Conservation (phyloP, 1,139 yeast species). For the Kodamaea derodonti region DNA sequence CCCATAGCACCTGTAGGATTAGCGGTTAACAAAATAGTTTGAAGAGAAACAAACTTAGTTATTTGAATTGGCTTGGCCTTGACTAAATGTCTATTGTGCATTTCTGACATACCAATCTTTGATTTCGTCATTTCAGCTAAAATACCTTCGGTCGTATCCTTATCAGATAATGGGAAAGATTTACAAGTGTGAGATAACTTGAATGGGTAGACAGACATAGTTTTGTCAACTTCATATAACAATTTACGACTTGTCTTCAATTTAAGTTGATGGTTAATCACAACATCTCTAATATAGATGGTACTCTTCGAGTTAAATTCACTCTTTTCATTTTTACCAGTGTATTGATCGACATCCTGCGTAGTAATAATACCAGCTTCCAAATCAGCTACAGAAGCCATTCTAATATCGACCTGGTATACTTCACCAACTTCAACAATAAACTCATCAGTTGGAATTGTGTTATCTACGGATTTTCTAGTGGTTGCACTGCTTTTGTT, state of each 20-base stretch:
- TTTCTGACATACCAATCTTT: slow-evolving; percentile 78
- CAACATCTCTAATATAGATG: slow-evolving; percentile 80
- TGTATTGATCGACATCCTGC: slow-evolving; percentile 59
- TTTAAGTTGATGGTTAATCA: slow-evolving; percentile 71
- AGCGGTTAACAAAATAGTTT: slow-evolving; percentile 54
- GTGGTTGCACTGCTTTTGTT: slow-evolving; percentile 14
- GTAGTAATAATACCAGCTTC: slow-evolving; percentile 66
- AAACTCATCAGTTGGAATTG: slow-evolving; percentile 72
- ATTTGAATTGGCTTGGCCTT: slow-evolving; percentile 70
- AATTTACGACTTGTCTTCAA: slow-evolving; percentile 71
- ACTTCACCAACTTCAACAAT: slow-evolving; percentile 77
- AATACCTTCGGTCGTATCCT: slow-evolving; percentile 31
- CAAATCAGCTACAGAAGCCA: slow-evolving; percentile 62
- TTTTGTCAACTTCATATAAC: slow-evolving; percentile 64
- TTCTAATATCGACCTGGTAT: slow-evolving; percentile 74
- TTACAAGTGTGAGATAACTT: slow-evolving; percentile 66
- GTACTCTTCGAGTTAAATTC: slow-evolving; percentile 63
- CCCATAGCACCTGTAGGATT: slow-evolving; percentile 66
- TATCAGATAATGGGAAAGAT: slow-evolving; percentile 51
- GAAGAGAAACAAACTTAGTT: slow-evolving; percentile 69
- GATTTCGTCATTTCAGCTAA: slow-evolving; percentile 43
- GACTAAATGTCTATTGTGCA: slow-evolving; percentile 75
- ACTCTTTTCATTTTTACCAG: slow-evolving; percentile 56
- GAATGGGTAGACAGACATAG: slow-evolving; percentile 86
- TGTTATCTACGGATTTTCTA: slow-evolving; percentile 37